Percentiles rank a stretch among this genome's conserved stretches.
phyloP scores from a whole-genome alignment of 371 early-diverging fungal genomes.

The Mucor racemosus region DNA sequence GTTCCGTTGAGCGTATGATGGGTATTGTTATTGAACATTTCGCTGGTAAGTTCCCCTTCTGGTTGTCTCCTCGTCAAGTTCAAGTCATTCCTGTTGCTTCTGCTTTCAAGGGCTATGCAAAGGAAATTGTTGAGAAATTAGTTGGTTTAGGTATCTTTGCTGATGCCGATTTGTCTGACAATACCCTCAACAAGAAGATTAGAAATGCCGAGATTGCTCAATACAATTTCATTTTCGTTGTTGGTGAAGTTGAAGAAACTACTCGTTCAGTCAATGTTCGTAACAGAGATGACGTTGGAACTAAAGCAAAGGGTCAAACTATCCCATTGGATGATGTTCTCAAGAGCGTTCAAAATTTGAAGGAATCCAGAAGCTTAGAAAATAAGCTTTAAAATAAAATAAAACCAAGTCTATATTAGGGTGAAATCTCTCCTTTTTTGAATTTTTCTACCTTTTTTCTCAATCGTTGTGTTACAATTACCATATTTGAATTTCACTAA shows the following conservation, averaged over 20 bases:
- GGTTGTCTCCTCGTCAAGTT: constrained; percentile 98
- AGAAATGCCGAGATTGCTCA: constrained; percentile 80
- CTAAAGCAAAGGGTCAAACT: constrained; percentile 83
- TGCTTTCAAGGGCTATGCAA: constrained; percentile 70
- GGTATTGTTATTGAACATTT: constrained; percentile 98
- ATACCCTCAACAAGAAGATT: constrained; percentile 97
- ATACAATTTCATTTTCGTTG: constrained; percentile 91
- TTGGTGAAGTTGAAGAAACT: constrained; percentile 92
- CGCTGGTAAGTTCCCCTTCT: constrained; percentile 98
- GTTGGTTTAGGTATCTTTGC: constrained; percentile 78
- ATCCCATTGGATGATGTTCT: constrained; percentile 72
- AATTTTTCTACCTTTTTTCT: constrained; percentile 18
- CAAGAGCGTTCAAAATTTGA: constrained; percentile 63
- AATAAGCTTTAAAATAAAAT: constrained; percentile 55
- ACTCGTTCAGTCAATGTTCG: constrained; percentile 91
- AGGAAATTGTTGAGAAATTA: constrained; percentile 57
- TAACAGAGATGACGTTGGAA: constrained; percentile 82
- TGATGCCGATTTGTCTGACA: constrained; percentile 88
- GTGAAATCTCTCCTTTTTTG: constrained; percentile 7
- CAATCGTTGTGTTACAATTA: background rate
- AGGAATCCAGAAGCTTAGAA: constrained; percentile 56
- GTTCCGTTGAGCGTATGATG: constrained; percentile 98
- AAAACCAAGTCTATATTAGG: background rate
- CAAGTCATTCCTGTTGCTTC: constrained; percentile 85
- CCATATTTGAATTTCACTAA: constrained; percentile 1